A percentile compares a stretch with the other conserved stretches of the same genome.
Evolutionary conservation across 768 basidiomycete genomes (phyloP).

Genomic region (Trichaptum fuscoviolaceum): DNA sequence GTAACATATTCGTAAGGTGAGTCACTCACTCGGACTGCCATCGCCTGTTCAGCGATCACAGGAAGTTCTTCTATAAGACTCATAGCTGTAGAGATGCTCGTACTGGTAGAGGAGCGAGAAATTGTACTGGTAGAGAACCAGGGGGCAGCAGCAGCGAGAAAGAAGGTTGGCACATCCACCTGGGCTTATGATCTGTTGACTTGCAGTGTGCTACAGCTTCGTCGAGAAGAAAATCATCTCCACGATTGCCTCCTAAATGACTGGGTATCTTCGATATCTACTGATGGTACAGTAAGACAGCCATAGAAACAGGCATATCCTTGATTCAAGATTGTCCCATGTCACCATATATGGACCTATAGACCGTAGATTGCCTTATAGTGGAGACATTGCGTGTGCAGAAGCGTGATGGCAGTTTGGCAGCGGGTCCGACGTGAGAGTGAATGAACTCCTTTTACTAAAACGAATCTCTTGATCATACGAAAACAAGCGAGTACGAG

Average conservation of each 20-base stretch:
- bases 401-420: background rate
- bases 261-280: background rate
- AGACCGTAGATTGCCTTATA: background rate
- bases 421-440: background rate
- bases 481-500: no score
- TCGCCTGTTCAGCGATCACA: background rate
- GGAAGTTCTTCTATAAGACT: background rate
- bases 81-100: background rate
- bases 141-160: background rate
- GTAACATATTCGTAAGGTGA: background rate
- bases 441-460: no score
- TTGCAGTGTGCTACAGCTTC: background rate
- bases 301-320: background rate
- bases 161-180: background rate
- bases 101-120: no score
- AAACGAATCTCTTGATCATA: no score
- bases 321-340: background rate
- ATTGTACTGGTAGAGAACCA: no score
- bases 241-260: background rate
- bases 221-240: background rate
- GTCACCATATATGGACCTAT: background rate
- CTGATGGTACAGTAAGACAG: background rate
- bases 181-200: background rate
- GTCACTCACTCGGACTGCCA: background rate
- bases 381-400: background rate